Conservation (phyloP, 225 moss, liverwort and hornwort species). For the Straminergon stramineum region DNA sequence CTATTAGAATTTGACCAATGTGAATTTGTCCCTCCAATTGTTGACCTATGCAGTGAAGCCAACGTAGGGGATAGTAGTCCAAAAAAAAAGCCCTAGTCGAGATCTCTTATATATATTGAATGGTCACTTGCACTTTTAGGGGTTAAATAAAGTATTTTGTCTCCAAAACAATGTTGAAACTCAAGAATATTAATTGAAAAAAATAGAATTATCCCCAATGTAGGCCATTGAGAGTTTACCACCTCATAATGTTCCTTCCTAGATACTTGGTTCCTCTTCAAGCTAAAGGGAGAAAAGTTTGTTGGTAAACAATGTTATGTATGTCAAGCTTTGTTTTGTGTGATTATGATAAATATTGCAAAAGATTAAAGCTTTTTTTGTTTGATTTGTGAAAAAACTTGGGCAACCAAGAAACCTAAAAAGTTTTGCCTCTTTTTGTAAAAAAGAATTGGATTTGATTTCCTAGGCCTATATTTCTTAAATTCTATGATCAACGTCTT, state of each 20-base stretch:
- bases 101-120: not conserved
- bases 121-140: accelerated
- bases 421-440: not conserved
- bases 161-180: not conserved
- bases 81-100: too few species aligned
- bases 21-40: too few species aligned
- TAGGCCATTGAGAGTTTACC: too few species aligned
- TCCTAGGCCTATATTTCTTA: not conserved
- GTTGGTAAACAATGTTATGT: not conserved
- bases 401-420: not conserved
- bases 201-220: not conserved
- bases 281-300: not conserved
- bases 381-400: not conserved
- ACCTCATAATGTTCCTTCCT: accelerated
- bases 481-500: not conserved
- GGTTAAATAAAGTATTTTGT: accelerated
- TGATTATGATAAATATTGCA: not conserved
- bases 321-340: not conserved
- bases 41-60: too few species aligned
- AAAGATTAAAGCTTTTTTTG: accelerated
- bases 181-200: not conserved
- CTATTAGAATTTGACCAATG: too few species aligned
- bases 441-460: not conserved
- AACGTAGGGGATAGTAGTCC: too few species aligned
- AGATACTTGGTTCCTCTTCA: not conserved